Conservation (phyloP, 495 filamentous ascomycete species). For the Extremus antarcticus region DNA sequence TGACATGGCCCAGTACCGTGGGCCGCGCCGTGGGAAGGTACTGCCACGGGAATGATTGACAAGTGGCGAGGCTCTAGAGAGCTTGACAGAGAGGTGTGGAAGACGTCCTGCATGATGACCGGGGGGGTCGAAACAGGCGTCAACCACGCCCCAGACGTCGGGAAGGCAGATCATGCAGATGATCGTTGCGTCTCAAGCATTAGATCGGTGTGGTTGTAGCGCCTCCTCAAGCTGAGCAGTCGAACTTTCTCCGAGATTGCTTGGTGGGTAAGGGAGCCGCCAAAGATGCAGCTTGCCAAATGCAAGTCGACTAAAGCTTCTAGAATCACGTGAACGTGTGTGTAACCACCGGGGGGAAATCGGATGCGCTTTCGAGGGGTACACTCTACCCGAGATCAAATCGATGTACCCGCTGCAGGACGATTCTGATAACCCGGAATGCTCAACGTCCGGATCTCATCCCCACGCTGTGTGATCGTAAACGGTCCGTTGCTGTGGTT, state of each 20-base stretch:
- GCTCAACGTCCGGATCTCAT: no score
- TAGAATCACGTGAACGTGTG: not conserved
- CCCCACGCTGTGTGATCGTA: not conserved
- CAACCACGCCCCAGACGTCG: no score
- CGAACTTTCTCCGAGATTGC: constrained; percentile 1
- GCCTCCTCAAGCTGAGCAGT: no score
- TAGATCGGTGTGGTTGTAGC: no score
- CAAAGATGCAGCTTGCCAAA: not conserved
- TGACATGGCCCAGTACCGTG: not conserved
- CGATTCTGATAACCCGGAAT: not conserved
- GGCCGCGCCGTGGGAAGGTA: not conserved
- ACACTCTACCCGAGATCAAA: not conserved
- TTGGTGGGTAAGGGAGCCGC: not conserved
- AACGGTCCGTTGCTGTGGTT: not conserved
- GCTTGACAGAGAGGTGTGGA: not conserved
- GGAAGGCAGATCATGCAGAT: no score
- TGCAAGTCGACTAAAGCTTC: constrained; percentile 2
- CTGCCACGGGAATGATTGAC: not conserved
- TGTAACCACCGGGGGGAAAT: no score
- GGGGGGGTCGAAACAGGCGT: no score
- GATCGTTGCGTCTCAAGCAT: no score
- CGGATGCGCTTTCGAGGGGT: not conserved
- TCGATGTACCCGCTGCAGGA: not conserved
- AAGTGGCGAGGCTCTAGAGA: not conserved
- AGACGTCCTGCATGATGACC: not conserved